A percentile compares a stretch with the other conserved stretches of the same genome.
These are phyloP conservation scores for Venturia carpophila DNA, from an alignment of 2,329 filamentous ascomycete genomes.

Conservation along the genomic window DNA sequence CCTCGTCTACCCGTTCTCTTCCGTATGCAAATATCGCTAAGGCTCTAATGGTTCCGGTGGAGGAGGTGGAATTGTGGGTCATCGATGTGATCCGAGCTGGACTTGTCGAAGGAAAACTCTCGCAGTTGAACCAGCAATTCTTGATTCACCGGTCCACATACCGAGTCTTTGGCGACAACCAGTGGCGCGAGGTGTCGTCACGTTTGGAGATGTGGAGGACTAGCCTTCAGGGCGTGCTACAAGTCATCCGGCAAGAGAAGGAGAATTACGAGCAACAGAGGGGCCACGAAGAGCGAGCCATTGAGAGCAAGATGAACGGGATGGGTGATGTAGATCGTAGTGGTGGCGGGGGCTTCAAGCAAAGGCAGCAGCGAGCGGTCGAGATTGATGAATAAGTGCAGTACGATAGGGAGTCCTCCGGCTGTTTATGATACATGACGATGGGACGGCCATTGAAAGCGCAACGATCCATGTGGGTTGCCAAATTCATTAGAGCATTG, in stretches of 20 bases:
- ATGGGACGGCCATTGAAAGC: neutral
- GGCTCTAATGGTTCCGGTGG: conserved; percentile 70
- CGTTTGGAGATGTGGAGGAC: conserved; percentile 85
- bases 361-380: conserved; percentile 13
- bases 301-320: conserved; percentile 55
- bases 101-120: conserved; percentile 92
- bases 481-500: conserved; percentile 1
- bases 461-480: conserved; percentile 4
- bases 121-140: conserved; percentile 86
- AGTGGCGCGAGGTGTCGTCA: conserved; percentile 91
- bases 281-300: conserved; percentile 67
- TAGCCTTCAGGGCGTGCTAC: conserved; percentile 69
- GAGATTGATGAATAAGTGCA: conserved; percentile 13
- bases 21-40: conserved; percentile 79
- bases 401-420: neutral
- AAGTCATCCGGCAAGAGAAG: conserved; percentile 73
- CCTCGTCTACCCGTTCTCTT: conserved; percentile 69
- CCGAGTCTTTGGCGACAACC: conserved; percentile 94
- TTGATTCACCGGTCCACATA: conserved; percentile 93
- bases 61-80: conserved; percentile 95
- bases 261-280: conserved; percentile 66
- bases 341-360: conserved; percentile 16
- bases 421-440: neutral
- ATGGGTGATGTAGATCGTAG: neutral
- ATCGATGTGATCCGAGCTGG: conserved; percentile 96